Percentiles rank a stretch among this genome's conserved stretches.
These are phyloP conservation scores for Bolboschoenus planiculmis DNA, from an alignment of 176 grass and related monocot species.

Conservation along the genomic window DNA sequence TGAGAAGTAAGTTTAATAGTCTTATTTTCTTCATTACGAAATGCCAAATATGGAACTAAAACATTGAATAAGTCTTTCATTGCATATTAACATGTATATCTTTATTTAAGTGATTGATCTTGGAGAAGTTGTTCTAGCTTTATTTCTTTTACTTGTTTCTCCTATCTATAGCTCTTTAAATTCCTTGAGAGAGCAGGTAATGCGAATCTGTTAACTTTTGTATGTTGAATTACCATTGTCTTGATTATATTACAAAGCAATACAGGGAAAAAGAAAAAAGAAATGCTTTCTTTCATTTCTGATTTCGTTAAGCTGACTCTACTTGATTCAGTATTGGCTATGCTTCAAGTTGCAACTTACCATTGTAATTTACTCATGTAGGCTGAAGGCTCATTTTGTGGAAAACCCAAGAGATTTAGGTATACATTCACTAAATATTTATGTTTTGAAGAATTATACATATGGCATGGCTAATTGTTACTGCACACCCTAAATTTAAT, in stretches of 20 bases:
- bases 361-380: constrained; percentile 25
- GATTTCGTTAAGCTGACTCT: background rate
- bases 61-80: background rate
- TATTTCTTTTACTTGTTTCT: background rate
- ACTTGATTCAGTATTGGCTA: background rate
- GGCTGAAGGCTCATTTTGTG: constrained; percentile 95
- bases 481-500: background rate
- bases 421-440: constrained; percentile 26
- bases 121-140: background rate
- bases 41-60: background rate
- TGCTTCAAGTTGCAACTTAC: background rate
- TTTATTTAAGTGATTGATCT: background rate
- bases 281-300: background rate
- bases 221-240: background rate
- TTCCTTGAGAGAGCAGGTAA: background rate
- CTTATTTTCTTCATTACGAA: background rate
- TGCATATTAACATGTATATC: background rate
- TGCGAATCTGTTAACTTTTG: background rate
- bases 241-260: background rate
- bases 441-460: constrained; percentile 3
- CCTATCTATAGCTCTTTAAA: background rate
- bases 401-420: constrained; percentile 91
- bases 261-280: background rate
- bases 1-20: constrained; percentile 45
- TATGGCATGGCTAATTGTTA: background rate